Percentiles rank a stretch among this genome's conserved stretches.
Evolutionary conservation across 2,329 filamentous ascomycete genomes (phyloP).

Genomic region (Colletotrichum gloeosporioides): DNA sequence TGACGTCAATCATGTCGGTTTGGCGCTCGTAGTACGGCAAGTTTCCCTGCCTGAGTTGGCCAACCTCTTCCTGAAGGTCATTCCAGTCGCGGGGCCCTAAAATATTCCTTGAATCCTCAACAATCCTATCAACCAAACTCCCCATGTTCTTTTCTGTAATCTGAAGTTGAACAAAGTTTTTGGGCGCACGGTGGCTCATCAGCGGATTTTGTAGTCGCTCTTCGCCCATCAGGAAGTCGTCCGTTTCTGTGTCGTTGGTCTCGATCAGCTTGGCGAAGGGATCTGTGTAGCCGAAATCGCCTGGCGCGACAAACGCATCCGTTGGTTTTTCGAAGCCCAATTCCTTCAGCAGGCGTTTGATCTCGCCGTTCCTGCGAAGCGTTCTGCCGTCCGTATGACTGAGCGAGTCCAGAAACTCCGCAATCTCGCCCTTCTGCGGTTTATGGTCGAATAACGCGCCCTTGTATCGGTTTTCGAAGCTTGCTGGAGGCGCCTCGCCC

Average conservation of each 20-base stretch:
- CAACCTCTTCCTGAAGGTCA: slow-evolving; percentile 13
- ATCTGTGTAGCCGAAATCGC: neutral
- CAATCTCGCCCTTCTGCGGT: neutral
- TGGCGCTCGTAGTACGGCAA: neutral
- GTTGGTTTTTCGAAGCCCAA: neutral
- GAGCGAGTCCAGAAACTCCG: slow-evolving; percentile 9
- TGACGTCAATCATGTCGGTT: neutral
- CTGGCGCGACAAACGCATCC: neutral
- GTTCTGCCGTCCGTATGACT: neutral
- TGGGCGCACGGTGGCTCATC: neutral
- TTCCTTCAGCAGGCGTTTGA: neutral
- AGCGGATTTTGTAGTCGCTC: neutral
- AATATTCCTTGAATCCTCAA: neutral
- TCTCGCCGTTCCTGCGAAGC: neutral
- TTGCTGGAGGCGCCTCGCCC: slow-evolving; percentile 29
- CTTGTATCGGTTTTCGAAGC: slow-evolving; percentile 12
- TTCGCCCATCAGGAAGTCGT: neutral
- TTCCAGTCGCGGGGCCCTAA: neutral
- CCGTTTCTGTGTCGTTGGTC: neutral
- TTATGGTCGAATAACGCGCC: neutral
- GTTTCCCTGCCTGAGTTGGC: neutral
- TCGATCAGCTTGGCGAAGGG: slow-evolving; percentile 33
- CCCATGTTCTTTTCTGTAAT: neutral
- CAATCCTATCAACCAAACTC: neutral
- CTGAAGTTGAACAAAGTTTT: neutral